phyloP scores from a whole-genome alignment of 331 rosid genomes.

The Arachis monticola region DNA sequence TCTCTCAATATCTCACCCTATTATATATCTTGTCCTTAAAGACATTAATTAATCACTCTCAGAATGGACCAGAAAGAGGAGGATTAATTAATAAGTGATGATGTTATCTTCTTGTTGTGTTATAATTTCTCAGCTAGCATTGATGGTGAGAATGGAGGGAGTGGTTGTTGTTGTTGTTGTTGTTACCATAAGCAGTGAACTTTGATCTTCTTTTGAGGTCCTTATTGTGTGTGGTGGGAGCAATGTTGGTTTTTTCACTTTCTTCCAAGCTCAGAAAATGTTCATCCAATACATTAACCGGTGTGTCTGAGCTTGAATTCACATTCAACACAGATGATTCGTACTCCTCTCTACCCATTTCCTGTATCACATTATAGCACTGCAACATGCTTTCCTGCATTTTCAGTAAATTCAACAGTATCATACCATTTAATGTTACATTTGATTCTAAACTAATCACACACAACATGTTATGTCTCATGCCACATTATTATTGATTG shows the following conservation, averaged over 20 bases:
- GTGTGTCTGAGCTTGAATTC: slow-evolving; percentile 65
- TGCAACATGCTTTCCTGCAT: slow-evolving; percentile 60
- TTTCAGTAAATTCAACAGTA: neutral
- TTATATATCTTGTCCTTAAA: neutral
- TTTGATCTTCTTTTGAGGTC: slow-evolving; percentile 61
- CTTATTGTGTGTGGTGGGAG: slow-evolving; percentile 50
- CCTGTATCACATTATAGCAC: slow-evolving; percentile 67
- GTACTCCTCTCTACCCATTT: slow-evolving; percentile 55
- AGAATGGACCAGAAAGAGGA: slow-evolving; percentile 23
- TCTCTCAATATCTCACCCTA: slow-evolving; percentile 13
- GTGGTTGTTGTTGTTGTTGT: slow-evolving; percentile 54
- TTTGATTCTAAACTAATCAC: too few relatives aligned
- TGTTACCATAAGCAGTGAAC: slow-evolving; percentile 44
- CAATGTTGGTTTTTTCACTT: slow-evolving; percentile 58
- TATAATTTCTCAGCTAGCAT: slow-evolving; percentile 36
- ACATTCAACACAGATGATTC: slow-evolving; percentile 51
- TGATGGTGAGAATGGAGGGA: slow-evolving; percentile 48
- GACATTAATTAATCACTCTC: slow-evolving; percentile 28
- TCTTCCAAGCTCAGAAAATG: slow-evolving; percentile 78
- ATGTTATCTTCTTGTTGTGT: slow-evolving; percentile 22
- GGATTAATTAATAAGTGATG: slow-evolving; percentile 24
- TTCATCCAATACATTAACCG: slow-evolving; percentile 81
- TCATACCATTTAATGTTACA: neutral
- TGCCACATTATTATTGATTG: too few relatives aligned
- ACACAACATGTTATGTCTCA: too few relatives aligned